phyloP scores from a whole-genome alignment of 2,329 filamentous ascomycete species.

The Sclerotinia borealis region DNA sequence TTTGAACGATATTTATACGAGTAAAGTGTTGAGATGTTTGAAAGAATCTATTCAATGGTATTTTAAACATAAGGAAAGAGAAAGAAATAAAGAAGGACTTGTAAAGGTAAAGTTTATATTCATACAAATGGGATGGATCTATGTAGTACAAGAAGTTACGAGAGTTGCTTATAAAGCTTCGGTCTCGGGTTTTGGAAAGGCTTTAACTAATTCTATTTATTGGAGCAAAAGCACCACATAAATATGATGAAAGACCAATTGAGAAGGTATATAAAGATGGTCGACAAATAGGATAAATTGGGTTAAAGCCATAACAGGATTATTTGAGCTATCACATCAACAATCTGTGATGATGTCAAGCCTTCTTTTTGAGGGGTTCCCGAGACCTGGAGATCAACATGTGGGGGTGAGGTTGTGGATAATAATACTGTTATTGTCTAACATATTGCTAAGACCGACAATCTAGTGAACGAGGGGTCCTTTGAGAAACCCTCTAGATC shows the following conservation, averaged over 20 bases:
- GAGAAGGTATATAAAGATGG: not conserved
- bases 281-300: not conserved
- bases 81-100: constrained; percentile 3
- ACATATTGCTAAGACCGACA: no score
- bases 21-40: constrained; percentile 23
- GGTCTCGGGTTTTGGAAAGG: not conserved
- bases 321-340: not conserved
- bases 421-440: no score
- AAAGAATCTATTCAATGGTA: constrained; percentile 22
- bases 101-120: not conserved
- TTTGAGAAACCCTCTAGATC: no score
- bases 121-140: no score
- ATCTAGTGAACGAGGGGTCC: no score
- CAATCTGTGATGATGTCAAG: not conserved
- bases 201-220: not conserved
- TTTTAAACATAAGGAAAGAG: constrained; percentile 24
- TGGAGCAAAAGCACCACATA: not conserved
- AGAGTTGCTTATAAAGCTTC: not conserved
- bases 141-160: not conserved
- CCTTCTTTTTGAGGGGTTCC: not conserved
- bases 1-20: not conserved
- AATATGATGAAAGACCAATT: not conserved
- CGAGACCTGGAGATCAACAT: not conserved
- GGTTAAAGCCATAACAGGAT: no score
- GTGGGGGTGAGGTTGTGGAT: no score